Evolutionary conservation across 176 grass and related monocot species (phyloP).

Genomic region (Carex parvula): DNA sequence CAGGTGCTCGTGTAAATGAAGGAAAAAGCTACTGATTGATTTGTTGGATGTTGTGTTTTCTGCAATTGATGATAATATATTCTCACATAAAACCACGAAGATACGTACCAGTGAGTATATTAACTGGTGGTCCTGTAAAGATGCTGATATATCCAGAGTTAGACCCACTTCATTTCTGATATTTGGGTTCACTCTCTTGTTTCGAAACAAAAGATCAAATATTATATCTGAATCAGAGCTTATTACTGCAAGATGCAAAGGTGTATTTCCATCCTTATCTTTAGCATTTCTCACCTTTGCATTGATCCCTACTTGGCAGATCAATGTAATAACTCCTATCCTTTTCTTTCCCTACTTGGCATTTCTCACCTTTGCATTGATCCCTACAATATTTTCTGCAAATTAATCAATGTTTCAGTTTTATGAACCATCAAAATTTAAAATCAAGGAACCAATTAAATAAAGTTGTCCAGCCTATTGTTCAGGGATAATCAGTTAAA

Average conservation of each 20-base stretch:
- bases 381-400: too few species aligned
- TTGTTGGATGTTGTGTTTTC: not conserved
- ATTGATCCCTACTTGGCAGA: too few species aligned
- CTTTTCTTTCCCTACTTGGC: too few species aligned
- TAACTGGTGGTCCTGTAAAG: constrained; percentile 28
- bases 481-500: too few species aligned
- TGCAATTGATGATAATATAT: constrained; percentile 24
- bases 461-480: too few species aligned
- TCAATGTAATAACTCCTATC: constrained; percentile 26
- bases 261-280: constrained; percentile 64
- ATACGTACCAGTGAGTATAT: not conserved
- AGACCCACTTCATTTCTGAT: constrained; percentile 52
- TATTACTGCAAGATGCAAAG: constrained; percentile 58
- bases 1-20: not conserved
- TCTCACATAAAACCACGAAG: constrained; percentile 49
- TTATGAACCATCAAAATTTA: too few species aligned
- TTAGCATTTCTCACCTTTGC: constrained; percentile 33
- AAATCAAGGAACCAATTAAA: too few species aligned
- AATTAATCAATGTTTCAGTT: too few species aligned
- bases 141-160: constrained; percentile 55
- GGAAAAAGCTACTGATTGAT: not conserved
- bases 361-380: too few species aligned
- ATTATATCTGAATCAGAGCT: constrained; percentile 38
- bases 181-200: constrained; percentile 38
- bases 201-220: constrained; percentile 39